A percentile compares a stretch with the other conserved stretches of the same genome.
Conservation (phyloP, 73 alveolate species). For the Paramecium sexaurelia region DNA sequence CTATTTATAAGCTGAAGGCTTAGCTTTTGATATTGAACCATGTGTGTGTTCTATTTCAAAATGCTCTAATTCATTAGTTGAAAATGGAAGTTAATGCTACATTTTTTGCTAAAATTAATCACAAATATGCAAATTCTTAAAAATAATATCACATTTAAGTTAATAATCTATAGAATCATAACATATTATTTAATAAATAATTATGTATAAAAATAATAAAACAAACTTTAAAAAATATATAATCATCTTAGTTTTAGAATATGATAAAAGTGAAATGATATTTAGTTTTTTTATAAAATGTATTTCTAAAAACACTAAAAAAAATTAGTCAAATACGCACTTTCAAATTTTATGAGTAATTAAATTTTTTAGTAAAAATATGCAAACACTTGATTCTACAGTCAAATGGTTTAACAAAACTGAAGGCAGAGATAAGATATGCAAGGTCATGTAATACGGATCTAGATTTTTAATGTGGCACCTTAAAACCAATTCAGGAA, state of each 20-base stretch:
- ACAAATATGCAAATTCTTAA: background rate
- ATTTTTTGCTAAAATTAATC: background rate
- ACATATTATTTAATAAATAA: background rate
- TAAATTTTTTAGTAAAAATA: slow-evolving; percentile 3
- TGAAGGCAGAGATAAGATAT: slow-evolving; percentile 89
- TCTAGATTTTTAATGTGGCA: slow-evolving; percentile 78
- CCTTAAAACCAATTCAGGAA: slow-evolving; percentile 33
- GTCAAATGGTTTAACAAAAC: slow-evolving; percentile 68
- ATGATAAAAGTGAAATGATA: background rate
- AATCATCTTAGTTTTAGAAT: too few relatives aligned
- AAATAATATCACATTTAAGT: background rate
- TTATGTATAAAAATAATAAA: too few relatives aligned
- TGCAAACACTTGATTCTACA: slow-evolving; percentile 53
- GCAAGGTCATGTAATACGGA: slow-evolving; percentile 86
- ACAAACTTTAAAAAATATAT: too few relatives aligned
- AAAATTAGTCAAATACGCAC: background rate
- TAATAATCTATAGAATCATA: background rate
- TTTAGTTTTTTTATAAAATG: background rate
- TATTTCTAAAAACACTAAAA: too few relatives aligned
- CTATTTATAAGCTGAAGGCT: background rate
- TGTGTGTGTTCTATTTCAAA: background rate
- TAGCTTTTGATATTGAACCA: background rate
- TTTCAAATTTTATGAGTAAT: background rate
- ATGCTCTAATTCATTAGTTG: slow-evolving; percentile 29
- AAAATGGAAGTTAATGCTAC: slow-evolving; percentile 25